Conservation (phyloP, 2,329 filamentous ascomycete species). For the Epichloe aotearoae region DNA sequence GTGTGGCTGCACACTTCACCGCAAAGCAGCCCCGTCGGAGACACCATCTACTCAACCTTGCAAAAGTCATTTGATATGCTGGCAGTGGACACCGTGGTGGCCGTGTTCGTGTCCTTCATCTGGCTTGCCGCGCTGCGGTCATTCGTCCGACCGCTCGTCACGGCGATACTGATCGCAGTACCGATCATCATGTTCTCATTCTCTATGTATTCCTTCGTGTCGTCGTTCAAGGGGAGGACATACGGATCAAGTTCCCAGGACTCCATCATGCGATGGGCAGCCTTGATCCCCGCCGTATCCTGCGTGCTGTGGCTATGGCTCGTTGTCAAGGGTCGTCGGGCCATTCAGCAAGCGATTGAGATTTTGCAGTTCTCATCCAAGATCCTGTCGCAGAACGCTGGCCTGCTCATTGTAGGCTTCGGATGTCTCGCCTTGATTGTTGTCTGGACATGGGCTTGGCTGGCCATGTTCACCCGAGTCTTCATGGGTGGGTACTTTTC, state of each 20-base stretch:
- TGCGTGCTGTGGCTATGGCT: slow-evolving; percentile 74
- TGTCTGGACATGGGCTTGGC: slow-evolving; percentile 89
- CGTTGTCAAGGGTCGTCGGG: slow-evolving; percentile 65
- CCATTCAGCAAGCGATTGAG: slow-evolving; percentile 68
- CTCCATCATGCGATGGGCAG: slow-evolving; percentile 74
- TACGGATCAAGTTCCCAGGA: slow-evolving; percentile 76
- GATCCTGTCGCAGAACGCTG: slow-evolving; percentile 74
- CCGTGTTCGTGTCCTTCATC: slow-evolving; percentile 71
- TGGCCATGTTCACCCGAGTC: slow-evolving; percentile 89
- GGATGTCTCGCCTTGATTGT: slow-evolving; percentile 63
- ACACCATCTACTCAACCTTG: slow-evolving; percentile 87
- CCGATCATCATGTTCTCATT: slow-evolving; percentile 81
- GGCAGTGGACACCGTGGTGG: slow-evolving; percentile 81
- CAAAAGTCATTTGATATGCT: slow-evolving; percentile 80
- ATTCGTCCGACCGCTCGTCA: slow-evolving; percentile 75
- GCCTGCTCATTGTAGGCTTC: slow-evolving; percentile 73
- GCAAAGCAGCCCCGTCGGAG: slow-evolving; percentile 61
- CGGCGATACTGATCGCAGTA: slow-evolving; percentile 68
- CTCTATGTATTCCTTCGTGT: slow-evolving; percentile 79
- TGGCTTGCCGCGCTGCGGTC: slow-evolving; percentile 84
- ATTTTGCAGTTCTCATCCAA: slow-evolving; percentile 88
- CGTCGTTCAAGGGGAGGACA: slow-evolving; percentile 64
- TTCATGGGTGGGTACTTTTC: slow-evolving; percentile 86
- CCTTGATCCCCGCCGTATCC: slow-evolving; percentile 60
- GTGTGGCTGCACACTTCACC: slow-evolving; percentile 79